Conservation (phyloP, 768 basidiomycete species). For the Daedaleopsis nitida region DNA sequence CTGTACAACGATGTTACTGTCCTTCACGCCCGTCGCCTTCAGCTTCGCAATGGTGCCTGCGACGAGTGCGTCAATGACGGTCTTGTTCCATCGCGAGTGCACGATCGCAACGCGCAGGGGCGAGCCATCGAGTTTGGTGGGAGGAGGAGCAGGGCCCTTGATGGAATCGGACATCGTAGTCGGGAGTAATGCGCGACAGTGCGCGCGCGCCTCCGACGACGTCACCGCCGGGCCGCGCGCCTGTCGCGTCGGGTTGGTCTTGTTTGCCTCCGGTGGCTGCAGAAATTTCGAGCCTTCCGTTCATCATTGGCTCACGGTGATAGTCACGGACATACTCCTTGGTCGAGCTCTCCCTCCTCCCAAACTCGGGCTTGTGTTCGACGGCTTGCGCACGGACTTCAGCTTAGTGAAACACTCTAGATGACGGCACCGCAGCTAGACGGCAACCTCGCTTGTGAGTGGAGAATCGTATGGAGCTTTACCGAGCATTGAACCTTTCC, state of each 20-base stretch:
- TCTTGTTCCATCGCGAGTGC: slow-evolving; percentile 94
- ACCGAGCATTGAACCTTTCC: not conserved
- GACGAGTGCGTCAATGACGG: slow-evolving; percentile 84
- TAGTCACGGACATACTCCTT: no score
- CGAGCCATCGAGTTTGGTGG: slow-evolving; percentile 75
- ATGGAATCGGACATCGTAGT: slow-evolving; percentile 45
- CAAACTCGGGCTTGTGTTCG: no score
- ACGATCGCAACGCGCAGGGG: slow-evolving; percentile 86
- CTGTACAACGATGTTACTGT: slow-evolving; percentile 87
- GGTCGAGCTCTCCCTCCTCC: not conserved
- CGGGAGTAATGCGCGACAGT: not conserved
- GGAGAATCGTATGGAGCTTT: no score
- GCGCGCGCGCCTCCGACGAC: not conserved
- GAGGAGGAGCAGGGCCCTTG: slow-evolving; percentile 73
- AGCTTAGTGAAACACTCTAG: not conserved
- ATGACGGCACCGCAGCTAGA: slow-evolving; percentile 16
- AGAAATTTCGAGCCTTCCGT: slow-evolving; percentile 18
- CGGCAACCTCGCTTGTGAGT: slow-evolving; percentile 20
- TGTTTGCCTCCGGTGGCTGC: slow-evolving; percentile 17
- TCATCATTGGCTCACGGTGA: slow-evolving; percentile 7
- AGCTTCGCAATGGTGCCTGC: slow-evolving; percentile 79
- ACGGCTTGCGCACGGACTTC: not conserved
- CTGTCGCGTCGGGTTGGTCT: not conserved
- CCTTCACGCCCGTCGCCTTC: slow-evolving; percentile 83
- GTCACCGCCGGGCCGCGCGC: not conserved